Evolutionary conservation across 177 flowering plant species (phyloP).

Genomic region (Vitis hybrid): DNA sequence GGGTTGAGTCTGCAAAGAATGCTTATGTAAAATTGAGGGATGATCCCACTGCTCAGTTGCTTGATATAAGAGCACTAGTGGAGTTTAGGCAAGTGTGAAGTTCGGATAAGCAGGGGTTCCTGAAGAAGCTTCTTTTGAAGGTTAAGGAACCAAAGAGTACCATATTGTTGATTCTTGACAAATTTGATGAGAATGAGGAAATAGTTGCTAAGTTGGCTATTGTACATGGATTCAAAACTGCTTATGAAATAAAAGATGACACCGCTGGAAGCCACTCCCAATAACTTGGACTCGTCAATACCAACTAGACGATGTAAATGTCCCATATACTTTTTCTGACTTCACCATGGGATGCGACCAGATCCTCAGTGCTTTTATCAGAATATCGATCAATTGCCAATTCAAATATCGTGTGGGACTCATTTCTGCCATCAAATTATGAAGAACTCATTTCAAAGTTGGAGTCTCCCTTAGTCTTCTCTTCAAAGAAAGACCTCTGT

Average conservation of each 20-base stretch:
- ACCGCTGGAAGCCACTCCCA: too few relatives aligned
- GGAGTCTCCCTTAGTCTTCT: too few relatives aligned
- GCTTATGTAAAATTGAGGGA: constrained; percentile 71
- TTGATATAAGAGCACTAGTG: constrained; percentile 72
- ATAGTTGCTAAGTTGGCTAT: constrained; percentile 89
- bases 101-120: constrained; percentile 81
- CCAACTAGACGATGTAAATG: too few relatives aligned
- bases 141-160: constrained; percentile 87
- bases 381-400: too few relatives aligned
- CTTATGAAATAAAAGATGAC: constrained; percentile 84
- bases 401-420: too few relatives aligned
- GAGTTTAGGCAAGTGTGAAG: constrained; percentile 69
- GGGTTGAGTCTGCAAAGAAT: constrained; percentile 73
- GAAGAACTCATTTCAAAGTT: too few relatives aligned
- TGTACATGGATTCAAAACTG: constrained; percentile 89
- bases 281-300: too few relatives aligned
- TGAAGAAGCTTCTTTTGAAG: constrained; percentile 79
- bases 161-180: constrained; percentile 86
- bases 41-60: constrained; percentile 64
- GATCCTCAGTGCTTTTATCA: too few relatives aligned
- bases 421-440: too few relatives aligned
- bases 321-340: too few relatives aligned
- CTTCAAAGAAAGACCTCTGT: too few relatives aligned
- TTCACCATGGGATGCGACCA: too few relatives aligned
- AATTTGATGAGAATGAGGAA: constrained; percentile 93